These are phyloP conservation scores for Huntiella omanensis DNA, from an alignment of 2,329 filamentous ascomycete genomes.

Conservation along the genomic window DNA sequence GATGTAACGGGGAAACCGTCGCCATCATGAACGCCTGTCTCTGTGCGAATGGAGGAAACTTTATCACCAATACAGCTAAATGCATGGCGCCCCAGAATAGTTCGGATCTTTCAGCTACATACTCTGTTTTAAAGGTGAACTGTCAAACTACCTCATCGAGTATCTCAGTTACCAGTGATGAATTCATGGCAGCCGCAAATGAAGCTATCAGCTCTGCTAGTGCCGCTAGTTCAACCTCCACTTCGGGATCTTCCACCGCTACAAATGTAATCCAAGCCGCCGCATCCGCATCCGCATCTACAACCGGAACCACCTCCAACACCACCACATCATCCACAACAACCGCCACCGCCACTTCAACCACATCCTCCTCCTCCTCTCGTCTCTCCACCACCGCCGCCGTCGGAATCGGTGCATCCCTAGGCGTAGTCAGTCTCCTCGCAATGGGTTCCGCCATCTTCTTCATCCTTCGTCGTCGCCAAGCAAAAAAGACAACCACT, in stretches of 20 bases:
- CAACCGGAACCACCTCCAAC: neutral
- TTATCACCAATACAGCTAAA: slow-evolving; percentile 26
- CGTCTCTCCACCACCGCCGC: slow-evolving; percentile 17
- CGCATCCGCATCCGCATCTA: neutral
- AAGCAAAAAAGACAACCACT: slow-evolving; percentile 13
- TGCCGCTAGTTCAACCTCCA: slow-evolving; percentile 7
- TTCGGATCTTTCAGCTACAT: slow-evolving; percentile 24
- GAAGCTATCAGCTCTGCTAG: slow-evolving; percentile 10
- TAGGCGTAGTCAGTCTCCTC: slow-evolving; percentile 16
- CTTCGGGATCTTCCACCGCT: slow-evolving; percentile 8
- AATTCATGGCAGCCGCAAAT: slow-evolving; percentile 20
- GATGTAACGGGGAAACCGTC: slow-evolving; percentile 23
- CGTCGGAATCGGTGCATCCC: slow-evolving; percentile 23
- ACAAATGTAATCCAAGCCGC: neutral
- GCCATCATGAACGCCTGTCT: slow-evolving; percentile 28
- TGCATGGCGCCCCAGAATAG: slow-evolving; percentile 23
- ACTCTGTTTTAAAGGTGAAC: slow-evolving; percentile 23
- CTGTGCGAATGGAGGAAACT: slow-evolving; percentile 29
- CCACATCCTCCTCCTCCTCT: neutral
- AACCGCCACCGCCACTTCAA: slow-evolving; percentile 1
- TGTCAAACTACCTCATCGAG: slow-evolving; percentile 27
- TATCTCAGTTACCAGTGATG: slow-evolving; percentile 22
- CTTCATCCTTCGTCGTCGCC: slow-evolving; percentile 16
- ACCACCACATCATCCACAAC: neutral
- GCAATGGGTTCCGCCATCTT: slow-evolving; percentile 14